These are phyloP conservation scores for Raphanus hybrid DNA, from an alignment of 441 rosid genomes.

Conservation along the genomic window DNA sequence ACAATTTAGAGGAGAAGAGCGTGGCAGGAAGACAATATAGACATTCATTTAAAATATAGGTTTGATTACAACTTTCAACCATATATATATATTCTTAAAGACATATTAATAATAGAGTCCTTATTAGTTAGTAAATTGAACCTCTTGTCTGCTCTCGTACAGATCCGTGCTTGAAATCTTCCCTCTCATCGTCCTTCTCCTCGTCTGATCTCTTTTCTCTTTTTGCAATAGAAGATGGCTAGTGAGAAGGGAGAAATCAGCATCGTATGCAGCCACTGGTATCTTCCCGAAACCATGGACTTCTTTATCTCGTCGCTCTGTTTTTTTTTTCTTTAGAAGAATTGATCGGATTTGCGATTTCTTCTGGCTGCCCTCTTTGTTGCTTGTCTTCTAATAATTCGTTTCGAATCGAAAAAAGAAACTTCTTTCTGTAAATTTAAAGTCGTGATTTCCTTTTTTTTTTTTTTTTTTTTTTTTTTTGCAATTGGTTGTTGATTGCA, in stretches of 20 bases:
- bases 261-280: conserved; percentile 83
- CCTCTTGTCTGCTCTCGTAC: too few relatives aligned
- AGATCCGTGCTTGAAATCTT: too few relatives aligned
- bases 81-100: too few relatives aligned
- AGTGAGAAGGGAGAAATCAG: conserved; percentile 63
- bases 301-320: background rate
- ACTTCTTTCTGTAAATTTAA: background rate
- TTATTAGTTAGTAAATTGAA: too few relatives aligned
- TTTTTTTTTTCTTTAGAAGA: too few relatives aligned
- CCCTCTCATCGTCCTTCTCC: too few relatives aligned
- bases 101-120: too few relatives aligned
- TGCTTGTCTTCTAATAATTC: conserved; percentile 12
- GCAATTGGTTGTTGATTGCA: background rate
- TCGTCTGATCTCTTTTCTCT: too few relatives aligned
- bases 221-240: conserved; percentile 47
- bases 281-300: background rate
- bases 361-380: background rate
- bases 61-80: too few relatives aligned
- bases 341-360: background rate
- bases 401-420: background rate
- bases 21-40: conserved; percentile 4
- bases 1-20: background rate
- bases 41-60: too few relatives aligned
- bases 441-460: background rate
- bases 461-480: too few relatives aligned